phyloP scores from a whole-genome alignment of 2,329 filamentous ascomycete species.

The Colletotrichum tanaceti region DNA sequence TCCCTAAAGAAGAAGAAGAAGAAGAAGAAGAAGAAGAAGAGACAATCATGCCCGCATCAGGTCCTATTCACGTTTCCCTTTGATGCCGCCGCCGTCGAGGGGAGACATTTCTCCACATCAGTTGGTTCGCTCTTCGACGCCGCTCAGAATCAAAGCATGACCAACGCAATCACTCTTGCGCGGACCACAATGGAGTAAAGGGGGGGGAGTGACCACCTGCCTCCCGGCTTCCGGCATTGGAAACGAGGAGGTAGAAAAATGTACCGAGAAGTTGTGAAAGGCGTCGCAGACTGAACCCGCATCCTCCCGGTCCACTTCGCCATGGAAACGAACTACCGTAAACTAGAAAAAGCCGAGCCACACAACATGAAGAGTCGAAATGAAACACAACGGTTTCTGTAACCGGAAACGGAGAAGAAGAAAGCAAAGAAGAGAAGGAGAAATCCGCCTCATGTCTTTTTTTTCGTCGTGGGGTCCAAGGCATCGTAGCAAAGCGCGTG shows the following conservation, averaged over 20 bases:
- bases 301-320: background rate
- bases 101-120: slow-evolving; percentile 34
- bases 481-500: slow-evolving; percentile 39
- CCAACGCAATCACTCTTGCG: background rate
- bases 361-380: background rate
- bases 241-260: slow-evolving; percentile 15
- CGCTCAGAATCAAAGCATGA: slow-evolving; percentile 14
- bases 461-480: slow-evolving; percentile 37
- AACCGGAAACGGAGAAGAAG: background rate
- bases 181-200: background rate
- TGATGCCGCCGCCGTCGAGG: slow-evolving; percentile 8
- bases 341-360: background rate
- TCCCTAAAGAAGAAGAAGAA: background rate
- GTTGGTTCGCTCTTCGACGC: slow-evolving; percentile 39
- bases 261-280: slow-evolving; percentile 26
- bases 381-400: background rate
- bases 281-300: slow-evolving; percentile 1
- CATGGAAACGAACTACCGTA: background rate
- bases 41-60: slow-evolving; percentile 10
- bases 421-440: slow-evolving; percentile 16
- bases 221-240: background rate
- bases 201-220: background rate
- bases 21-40: too few species aligned
- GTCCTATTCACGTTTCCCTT: slow-evolving; percentile 15
- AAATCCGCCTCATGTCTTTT: slow-evolving; percentile 36